Percentiles rank a stretch among this genome's conserved stretches.
Evolutionary conservation across 108 stramenopile genomes (phyloP).

Genomic region (Fistulifera pelliculosa): DNA sequence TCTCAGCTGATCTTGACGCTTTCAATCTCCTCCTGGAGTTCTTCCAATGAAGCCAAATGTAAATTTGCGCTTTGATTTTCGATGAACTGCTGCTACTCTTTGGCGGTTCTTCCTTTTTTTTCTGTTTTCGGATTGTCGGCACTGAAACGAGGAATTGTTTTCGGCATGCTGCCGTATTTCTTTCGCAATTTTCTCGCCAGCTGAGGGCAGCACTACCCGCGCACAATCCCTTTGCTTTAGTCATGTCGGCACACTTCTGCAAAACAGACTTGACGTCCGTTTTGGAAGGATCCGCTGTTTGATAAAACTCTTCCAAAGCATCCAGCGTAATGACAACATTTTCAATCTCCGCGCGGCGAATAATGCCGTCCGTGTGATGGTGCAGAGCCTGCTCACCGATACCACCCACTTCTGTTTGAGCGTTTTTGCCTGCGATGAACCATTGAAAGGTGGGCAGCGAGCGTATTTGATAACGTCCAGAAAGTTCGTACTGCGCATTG

Average conservation of each 20-base stretch:
- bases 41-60: conserved; percentile 72
- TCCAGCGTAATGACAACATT: conserved; percentile 61
- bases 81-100: conserved; percentile 2
- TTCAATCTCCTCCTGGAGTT: conserved; percentile 75
- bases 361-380: conserved; percentile 56
- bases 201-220: conserved; percentile 64
- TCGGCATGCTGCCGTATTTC: conserved; percentile 69
- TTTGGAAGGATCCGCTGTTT: conserved; percentile 61
- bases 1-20: conserved; percentile 61
- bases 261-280: conserved; percentile 69
- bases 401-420: conserved; percentile 68
- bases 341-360: conserved; percentile 53
- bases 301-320: conserved; percentile 52
- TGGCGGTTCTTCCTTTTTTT: conserved; percentile 9
- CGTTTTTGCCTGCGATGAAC: conserved; percentile 70
- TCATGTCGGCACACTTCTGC: conserved; percentile 69
- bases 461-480: conserved; percentile 58
- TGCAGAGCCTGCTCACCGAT: conserved; percentile 79
- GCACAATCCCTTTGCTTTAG: conserved; percentile 33
- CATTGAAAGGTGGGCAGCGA: conserved; percentile 87
- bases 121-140: conserved; percentile 22
- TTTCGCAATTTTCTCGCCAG: conserved; percentile 76
- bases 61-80: conserved; percentile 35
- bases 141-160: conserved; percentile 39
- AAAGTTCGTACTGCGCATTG: conserved; percentile 63